phyloP scores from a whole-genome alignment of 768 basidiomycete species.

The Crucibulum laeve region DNA sequence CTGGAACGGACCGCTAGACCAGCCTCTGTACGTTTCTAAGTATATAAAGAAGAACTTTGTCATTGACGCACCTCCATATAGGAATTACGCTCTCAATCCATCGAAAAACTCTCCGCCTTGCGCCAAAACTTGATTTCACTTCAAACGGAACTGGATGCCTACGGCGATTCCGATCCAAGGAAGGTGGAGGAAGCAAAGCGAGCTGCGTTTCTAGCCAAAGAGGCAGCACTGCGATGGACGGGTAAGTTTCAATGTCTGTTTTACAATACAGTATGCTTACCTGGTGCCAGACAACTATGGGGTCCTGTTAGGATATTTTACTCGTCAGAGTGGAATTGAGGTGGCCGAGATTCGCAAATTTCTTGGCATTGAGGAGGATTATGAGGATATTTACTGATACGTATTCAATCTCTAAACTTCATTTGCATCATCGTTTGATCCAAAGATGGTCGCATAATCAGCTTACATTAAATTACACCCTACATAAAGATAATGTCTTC shows the following conservation, averaged over 20 bases:
- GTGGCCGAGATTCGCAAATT: slow-evolving; percentile 61
- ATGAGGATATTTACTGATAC: slow-evolving; percentile 62
- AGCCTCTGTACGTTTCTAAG: slow-evolving; percentile 56
- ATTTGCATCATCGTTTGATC: too few relatives aligned
- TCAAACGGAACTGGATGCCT: slow-evolving; percentile 67
- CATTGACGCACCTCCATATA: too few relatives aligned
- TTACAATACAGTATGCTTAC: background rate
- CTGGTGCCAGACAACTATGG: slow-evolving; percentile 60
- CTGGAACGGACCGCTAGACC: slow-evolving; percentile 51
- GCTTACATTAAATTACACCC: too few relatives aligned
- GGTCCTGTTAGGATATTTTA: slow-evolving; percentile 61
- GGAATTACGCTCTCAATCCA: slow-evolving; percentile 50
- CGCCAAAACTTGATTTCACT: slow-evolving; percentile 47
- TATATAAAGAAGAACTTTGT: too few relatives aligned
- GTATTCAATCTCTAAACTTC: background rate
- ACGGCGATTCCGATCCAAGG: slow-evolving; percentile 81
- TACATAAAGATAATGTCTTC: too few relatives aligned
- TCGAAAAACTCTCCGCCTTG: slow-evolving; percentile 44
- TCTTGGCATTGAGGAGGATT: slow-evolving; percentile 66
- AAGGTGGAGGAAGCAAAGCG: slow-evolving; percentile 75
- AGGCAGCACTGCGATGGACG: slow-evolving; percentile 85
- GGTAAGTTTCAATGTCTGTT: slow-evolving; percentile 43
- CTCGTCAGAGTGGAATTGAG: slow-evolving; percentile 54
- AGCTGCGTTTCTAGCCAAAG: slow-evolving; percentile 72
- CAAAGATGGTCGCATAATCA: too few relatives aligned